A percentile compares a stretch with the other conserved stretches of the same genome.
Evolutionary conservation across 148 eudicot species (phyloP).

Genomic region (Vaccinium myrtillus): DNA sequence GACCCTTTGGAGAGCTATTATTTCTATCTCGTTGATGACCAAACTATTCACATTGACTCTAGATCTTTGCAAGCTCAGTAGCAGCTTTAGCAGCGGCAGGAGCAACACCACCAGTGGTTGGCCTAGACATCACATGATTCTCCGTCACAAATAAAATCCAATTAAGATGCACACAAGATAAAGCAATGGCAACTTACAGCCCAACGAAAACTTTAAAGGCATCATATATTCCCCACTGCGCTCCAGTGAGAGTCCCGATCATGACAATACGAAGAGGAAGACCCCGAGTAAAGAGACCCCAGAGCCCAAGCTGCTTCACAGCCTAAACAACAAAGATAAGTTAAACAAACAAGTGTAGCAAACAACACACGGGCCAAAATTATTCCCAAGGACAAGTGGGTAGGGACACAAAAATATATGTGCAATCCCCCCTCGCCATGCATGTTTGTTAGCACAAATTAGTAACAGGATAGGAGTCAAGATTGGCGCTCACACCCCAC

Average conservation of each 20-base stretch:
- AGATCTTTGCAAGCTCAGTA: slow-evolving; percentile 39
- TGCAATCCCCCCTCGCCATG: not conserved
- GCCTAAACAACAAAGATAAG: slow-evolving; percentile 41
- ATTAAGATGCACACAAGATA: not conserved
- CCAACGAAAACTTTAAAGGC: slow-evolving; percentile 94
- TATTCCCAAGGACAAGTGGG: not conserved
- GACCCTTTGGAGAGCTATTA: slow-evolving; percentile 10
- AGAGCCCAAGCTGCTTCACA: slow-evolving; percentile 74
- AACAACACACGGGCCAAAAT: not conserved
- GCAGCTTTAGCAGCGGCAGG: slow-evolving; percentile 53
- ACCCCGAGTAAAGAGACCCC: slow-evolving; percentile 87
- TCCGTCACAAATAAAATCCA: not conserved
- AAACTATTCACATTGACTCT: slow-evolving; percentile 12
- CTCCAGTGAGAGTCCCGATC: slow-evolving; percentile 97
- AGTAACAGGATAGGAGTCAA: not conserved
- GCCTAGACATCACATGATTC: slow-evolving; percentile 43
- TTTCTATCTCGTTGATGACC: not conserved
- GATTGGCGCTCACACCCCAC: not conserved
- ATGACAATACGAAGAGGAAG: slow-evolving; percentile 94
- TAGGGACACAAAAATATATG: not conserved
- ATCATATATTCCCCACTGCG: slow-evolving; percentile 97
- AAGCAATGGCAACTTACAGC: slow-evolving; percentile 57
- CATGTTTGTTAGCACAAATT: not conserved
- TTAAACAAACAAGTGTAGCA: not conserved
- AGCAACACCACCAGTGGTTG: slow-evolving; percentile 88